Percentiles rank a stretch among this genome's conserved stretches.
These are phyloP conservation scores for Pythium diclinum DNA, from an alignment of 352 stramenopile genomes.

Conservation along the genomic window DNA sequence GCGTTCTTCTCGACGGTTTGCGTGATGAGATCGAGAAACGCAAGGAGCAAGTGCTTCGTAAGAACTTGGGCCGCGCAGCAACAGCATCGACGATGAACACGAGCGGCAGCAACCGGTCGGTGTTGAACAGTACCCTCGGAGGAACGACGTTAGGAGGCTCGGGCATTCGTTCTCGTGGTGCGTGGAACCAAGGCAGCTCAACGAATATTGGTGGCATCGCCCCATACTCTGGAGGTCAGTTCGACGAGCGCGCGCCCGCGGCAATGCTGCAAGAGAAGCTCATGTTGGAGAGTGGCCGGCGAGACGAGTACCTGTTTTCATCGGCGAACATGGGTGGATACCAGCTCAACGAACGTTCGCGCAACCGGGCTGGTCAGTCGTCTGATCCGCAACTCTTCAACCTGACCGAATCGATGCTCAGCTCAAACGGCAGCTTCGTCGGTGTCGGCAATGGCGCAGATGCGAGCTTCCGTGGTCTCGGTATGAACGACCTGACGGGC, in stretches of 20 bases:
- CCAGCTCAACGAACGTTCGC: not conserved
- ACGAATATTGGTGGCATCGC: conserved; percentile 11
- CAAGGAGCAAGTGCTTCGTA: conserved; percentile 61
- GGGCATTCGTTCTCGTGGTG: conserved; percentile 5
- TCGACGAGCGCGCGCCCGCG: conserved; percentile 23
- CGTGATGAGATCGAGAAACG: conserved; percentile 84
- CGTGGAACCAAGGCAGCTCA: conserved; percentile 23
- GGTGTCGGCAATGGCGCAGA: conserved; percentile 29
- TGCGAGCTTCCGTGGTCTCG: conserved; percentile 26
- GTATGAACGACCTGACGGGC: conserved; percentile 38
- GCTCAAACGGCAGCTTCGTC: conserved; percentile 23
- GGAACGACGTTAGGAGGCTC: not conserved
- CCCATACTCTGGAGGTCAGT: conserved; percentile 16
- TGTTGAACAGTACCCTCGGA: conserved; percentile 7
- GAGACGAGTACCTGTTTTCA: conserved; percentile 16
- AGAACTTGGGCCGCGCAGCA: conserved; percentile 36
- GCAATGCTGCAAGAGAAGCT: conserved; percentile 24
- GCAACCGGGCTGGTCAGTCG: not conserved
- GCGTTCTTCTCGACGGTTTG: conserved; percentile 68
- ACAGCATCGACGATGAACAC: conserved; percentile 21
- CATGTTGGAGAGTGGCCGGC: conserved; percentile 19
- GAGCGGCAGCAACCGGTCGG: conserved; percentile 7
- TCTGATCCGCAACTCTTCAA: conserved; percentile 8
- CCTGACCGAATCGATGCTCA: conserved; percentile 23
- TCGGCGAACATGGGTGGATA: conserved; percentile 6